Evolutionary conservation across 306 rosid genomes (phyloP).

Genomic region (peach (Prunus persica)): Prunus_persica_NCBIv2 NC_034012.1:333501-334000

Average conservation of each 20-base stretch:
- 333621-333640: conserved; percentile 82
- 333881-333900: conserved; percentile 62
- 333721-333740: conserved; percentile 96
- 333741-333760: conserved; percentile 91
- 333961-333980: conserved; percentile 59
- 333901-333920: conserved; percentile 79
- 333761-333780: conserved; percentile 90
- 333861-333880: conserved; percentile 73
- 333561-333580: conserved; percentile 87
- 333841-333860: conserved; percentile 85
- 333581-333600: conserved; percentile 92
- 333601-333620: conserved; percentile 96
- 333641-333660: conserved; percentile 90
- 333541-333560: conserved; percentile 89
- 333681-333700: conserved; percentile 86
- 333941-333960: conserved; percentile 81
- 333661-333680: conserved; percentile 90
- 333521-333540: conserved; percentile 84
- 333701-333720: conserved; percentile 91
- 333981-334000: conserved; percentile 83
- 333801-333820: conserved; percentile 79
- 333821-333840: conserved; percentile 85
- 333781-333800: conserved; percentile 84
- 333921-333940: conserved; percentile 73
- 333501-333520: conserved; percentile 90